Conservation (phyloP, 225 moss, liverwort and hornwort genomes). For the Physcomitrellopsis africana region DNA sequence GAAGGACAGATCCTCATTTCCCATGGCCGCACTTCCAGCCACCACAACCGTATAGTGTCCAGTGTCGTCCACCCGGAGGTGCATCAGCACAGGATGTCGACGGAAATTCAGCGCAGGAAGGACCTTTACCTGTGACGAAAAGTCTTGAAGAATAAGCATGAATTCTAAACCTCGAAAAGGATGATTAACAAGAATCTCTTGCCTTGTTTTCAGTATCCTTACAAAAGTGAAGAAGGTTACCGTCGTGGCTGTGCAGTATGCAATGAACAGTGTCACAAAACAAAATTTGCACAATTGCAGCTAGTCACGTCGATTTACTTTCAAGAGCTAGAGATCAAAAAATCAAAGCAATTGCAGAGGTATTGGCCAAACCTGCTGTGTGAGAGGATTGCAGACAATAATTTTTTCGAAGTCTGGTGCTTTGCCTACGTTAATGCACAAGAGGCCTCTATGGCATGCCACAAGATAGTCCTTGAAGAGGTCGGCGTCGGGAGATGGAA, state of each 20-base stretch:
- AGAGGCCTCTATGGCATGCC: slow-evolving; percentile 38
- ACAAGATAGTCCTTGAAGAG: slow-evolving; percentile 49
- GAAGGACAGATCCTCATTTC: slow-evolving; percentile 27
- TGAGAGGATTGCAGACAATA: slow-evolving; percentile 45
- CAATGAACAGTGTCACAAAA: too few relatives aligned
- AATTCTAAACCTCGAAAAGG: too few relatives aligned
- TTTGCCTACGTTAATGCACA: slow-evolving; percentile 40
- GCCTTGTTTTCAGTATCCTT: too few relatives aligned
- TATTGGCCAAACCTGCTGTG: not conserved
- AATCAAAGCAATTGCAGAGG: too few relatives aligned
- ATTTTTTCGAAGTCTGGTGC: slow-evolving; percentile 18
- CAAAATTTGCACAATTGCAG: too few relatives aligned
- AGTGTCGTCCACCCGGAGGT: slow-evolving; percentile 10
- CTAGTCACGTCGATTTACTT: too few relatives aligned
- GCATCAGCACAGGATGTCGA: slow-evolving; percentile 51
- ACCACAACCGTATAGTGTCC: slow-evolving; percentile 41
- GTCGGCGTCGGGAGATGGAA: slow-evolving; percentile 40
- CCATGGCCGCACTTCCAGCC: slow-evolving; percentile 45
- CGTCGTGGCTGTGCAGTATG: too few relatives aligned
- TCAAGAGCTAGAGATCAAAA: too few relatives aligned
- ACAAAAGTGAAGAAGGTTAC: too few relatives aligned
- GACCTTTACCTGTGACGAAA: not conserved
- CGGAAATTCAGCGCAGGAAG: slow-evolving; percentile 24
- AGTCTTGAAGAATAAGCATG: too few relatives aligned
- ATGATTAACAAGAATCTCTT: too few relatives aligned